These are phyloP conservation scores for Dryadomyces quercus-mongolicae DNA, from an alignment of 2,329 filamentous ascomycete species.

Conservation along the genomic window DNA sequence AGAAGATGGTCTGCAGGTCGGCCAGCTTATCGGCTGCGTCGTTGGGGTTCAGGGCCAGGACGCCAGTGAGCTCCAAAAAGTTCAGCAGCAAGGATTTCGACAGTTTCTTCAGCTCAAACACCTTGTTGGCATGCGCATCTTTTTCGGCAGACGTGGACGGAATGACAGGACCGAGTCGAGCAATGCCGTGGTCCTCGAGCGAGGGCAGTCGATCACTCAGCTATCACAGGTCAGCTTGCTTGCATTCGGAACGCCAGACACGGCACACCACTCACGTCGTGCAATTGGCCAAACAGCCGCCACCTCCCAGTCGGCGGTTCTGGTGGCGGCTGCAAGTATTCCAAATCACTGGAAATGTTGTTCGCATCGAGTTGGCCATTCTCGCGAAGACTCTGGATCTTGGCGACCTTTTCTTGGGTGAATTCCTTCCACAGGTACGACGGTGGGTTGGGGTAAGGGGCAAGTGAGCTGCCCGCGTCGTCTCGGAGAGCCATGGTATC, in stretches of 20 bases:
- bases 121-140: constrained; percentile 46
- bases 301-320: constrained; percentile 62
- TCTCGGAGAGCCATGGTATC: constrained; percentile 47
- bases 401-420: constrained; percentile 59
- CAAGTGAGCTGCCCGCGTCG: constrained; percentile 4
- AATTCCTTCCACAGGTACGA: constrained; percentile 76
- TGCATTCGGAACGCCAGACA: neutral
- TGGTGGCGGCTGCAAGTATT: constrained; percentile 67
- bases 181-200: constrained; percentile 58
- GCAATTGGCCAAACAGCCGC: constrained; percentile 59
- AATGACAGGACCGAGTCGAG: constrained; percentile 47
- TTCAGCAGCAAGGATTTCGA: constrained; percentile 78
- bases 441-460: constrained; percentile 61
- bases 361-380: constrained; percentile 22
- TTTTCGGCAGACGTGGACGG: constrained; percentile 22
- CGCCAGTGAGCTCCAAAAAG: constrained; percentile 72
- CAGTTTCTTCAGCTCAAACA: constrained; percentile 60
- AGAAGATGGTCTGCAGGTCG: constrained; percentile 69
- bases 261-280: constrained; percentile 29
- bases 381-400: constrained; percentile 32
- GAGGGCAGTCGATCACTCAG: constrained; percentile 51
- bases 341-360: constrained; percentile 57
- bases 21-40: constrained; percentile 59
- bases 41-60: constrained; percentile 52
- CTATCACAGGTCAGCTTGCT: constrained; percentile 18